These are phyloP conservation scores for Exserohilum turcica DNA, from an alignment of 2,329 filamentous ascomycete species.

Conservation along the genomic window DNA sequence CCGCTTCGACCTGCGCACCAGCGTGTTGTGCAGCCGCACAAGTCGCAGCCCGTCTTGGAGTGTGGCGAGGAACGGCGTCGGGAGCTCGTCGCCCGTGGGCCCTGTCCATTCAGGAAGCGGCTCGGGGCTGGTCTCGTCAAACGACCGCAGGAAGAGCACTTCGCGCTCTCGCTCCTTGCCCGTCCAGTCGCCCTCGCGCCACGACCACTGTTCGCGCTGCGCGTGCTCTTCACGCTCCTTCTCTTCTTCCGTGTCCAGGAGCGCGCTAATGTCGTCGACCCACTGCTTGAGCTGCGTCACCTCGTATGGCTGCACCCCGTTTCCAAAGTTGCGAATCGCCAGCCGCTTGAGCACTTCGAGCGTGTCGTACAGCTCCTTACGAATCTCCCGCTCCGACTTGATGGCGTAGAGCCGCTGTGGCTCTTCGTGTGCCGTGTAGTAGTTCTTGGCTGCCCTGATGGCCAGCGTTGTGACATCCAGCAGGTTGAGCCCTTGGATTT, in stretches of 20 bases:
- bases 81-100: constrained; percentile 61
- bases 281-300: constrained; percentile 75
- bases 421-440: constrained; percentile 91
- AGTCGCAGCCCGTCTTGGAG: constrained; percentile 81
- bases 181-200: constrained; percentile 74
- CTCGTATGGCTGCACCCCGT: constrained; percentile 80
- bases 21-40: constrained; percentile 86
- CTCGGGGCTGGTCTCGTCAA: constrained; percentile 62
- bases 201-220: constrained; percentile 76
- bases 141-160: constrained; percentile 77
- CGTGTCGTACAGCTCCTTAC: constrained; percentile 80
- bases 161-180: constrained; percentile 81
- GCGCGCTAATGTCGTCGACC: constrained; percentile 76
- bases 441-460: constrained; percentile 94
- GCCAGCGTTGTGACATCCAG: constrained; percentile 91
- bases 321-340: constrained; percentile 83
- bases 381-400: constrained; percentile 83
- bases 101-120: constrained; percentile 70
- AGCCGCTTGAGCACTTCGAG: constrained; percentile 92
- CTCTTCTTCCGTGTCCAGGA: constrained; percentile 77
- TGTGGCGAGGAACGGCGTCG: constrained; percentile 73
- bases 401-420: constrained; percentile 85
- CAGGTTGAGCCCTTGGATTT: constrained; percentile 89
- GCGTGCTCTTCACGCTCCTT: constrained; percentile 75
- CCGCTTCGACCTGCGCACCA: constrained; percentile 80